Conservation (phyloP, 345 rosid genomes). For the Eucalyptus grandis region DNA sequence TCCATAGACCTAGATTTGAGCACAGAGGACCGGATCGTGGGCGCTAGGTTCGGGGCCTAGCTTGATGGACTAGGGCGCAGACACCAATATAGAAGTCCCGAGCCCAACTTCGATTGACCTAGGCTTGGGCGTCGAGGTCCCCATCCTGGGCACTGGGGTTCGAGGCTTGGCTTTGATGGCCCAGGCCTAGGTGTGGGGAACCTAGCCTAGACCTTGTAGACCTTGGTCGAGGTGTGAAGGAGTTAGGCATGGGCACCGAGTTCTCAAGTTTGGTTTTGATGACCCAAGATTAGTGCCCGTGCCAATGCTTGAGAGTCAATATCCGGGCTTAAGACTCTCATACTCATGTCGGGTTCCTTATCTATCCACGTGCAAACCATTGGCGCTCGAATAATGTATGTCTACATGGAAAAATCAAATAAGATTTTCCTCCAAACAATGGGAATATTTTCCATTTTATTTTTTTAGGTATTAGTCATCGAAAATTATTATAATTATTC, state of each 20-base stretch:
- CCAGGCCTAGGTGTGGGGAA: no score
- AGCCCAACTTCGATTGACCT: rapidly evolving
- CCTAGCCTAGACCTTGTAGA: no score
- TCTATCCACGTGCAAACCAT: rapidly evolving
- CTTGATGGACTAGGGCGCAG: rapidly evolving
- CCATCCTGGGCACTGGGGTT: rapidly evolving
- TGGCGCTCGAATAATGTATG: rapidly evolving
- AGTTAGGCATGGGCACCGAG: rapidly evolving
- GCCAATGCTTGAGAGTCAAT: rapidly evolving
- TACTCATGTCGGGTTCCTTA: rapidly evolving
- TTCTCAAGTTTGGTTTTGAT: rapidly evolving
- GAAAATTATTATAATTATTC: no score
- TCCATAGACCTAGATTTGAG: rapidly evolving
- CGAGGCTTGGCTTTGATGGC: no score
- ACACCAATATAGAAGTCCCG: rapidly evolving
- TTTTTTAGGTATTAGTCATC: no score
- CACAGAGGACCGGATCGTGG: no score
- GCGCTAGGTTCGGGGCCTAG: rapidly evolving
- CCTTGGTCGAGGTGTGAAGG: rapidly evolving
- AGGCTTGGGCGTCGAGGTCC: no score
- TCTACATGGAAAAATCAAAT: no score
- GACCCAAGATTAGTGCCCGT: no score
- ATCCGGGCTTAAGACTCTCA: rapidly evolving
- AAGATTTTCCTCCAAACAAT: no score
- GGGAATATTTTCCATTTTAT: no score